Evolutionary conservation across 768 basidiomycete genomes (phyloP).

Genomic region (Panaeolus cyanescens): DNA sequence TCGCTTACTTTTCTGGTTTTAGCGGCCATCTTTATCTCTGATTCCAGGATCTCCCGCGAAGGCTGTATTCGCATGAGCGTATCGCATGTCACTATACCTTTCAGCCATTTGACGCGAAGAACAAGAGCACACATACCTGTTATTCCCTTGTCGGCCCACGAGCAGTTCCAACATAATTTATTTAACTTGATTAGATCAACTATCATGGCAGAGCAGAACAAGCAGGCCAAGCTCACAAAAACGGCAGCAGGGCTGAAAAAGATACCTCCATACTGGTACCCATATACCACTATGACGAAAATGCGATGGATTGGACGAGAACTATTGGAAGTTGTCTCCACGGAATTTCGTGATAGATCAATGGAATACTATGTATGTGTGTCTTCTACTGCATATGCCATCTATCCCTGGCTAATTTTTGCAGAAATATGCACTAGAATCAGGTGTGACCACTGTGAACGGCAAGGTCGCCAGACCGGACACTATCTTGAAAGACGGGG

Average conservation of each 20-base stretch:
- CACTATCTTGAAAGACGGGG: constrained; percentile 81
- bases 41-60: background rate
- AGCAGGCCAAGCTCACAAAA: constrained; percentile 19
- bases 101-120: constrained; percentile 31
- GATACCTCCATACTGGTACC: constrained; percentile 88
- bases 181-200: constrained; percentile 51
- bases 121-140: constrained; percentile 40
- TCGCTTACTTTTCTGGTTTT: no score
- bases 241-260: constrained; percentile 64
- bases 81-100: constrained; percentile 10
- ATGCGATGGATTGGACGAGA: constrained; percentile 87
- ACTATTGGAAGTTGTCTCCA: constrained; percentile 88
- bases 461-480: constrained; percentile 82
- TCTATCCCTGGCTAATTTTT: constrained; percentile 4
- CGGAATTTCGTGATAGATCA: constrained; percentile 91
- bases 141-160: constrained; percentile 49
- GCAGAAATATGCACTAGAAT: constrained; percentile 69
- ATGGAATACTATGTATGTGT: constrained; percentile 93
- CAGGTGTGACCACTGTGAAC: constrained; percentile 95
- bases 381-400: background rate
- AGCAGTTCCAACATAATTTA: constrained; percentile 61
- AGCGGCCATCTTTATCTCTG: background rate
- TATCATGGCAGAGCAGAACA: constrained; percentile 42
- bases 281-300: constrained; percentile 92
- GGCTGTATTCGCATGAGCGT: background rate